Conservation (phyloP, 2,329 filamentous ascomycete genomes). For the Nigrograna mackinnonii region DNA sequence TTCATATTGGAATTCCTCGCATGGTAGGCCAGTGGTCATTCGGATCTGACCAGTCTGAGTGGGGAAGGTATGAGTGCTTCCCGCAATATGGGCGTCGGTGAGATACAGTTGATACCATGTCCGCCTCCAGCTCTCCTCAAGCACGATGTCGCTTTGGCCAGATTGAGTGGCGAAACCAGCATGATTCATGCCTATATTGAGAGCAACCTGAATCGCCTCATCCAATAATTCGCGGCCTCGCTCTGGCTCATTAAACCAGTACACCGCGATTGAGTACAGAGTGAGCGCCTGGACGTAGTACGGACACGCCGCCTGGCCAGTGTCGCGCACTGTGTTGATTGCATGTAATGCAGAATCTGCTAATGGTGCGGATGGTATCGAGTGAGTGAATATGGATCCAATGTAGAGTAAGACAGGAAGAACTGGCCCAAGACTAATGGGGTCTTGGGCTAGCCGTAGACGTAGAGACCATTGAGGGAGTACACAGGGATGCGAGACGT, state of each 20-base stretch:
- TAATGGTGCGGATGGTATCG: constrained; percentile 43
- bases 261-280: constrained; percentile 73
- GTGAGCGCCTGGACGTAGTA: constrained; percentile 76
- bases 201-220: constrained; percentile 69
- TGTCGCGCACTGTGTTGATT: constrained; percentile 7
- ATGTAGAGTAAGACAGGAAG: constrained; percentile 56
- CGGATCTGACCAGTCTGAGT: constrained; percentile 66
- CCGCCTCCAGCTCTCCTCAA: constrained; percentile 80
- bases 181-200: constrained; percentile 77
- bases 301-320: constrained; percentile 9
- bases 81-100: constrained; percentile 78
- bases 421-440: constrained; percentile 6
- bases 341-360: constrained; percentile 22
- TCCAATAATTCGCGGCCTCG: constrained; percentile 67
- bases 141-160: constrained; percentile 63
- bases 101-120: constrained; percentile 87
- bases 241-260: constrained; percentile 71
- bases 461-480: constrained; percentile 19
- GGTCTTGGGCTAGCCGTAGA: constrained; percentile 6
- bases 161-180: constrained; percentile 65
- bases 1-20: constrained; percentile 72
- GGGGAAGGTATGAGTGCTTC: constrained; percentile 70
- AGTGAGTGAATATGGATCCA: constrained; percentile 54
- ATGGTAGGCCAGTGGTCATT: constrained; percentile 71
- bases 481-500: constrained; percentile 21